Evolutionary conservation across 129 eudicot species (phyloP).

Genomic region (Escallonia rubra): DNA sequence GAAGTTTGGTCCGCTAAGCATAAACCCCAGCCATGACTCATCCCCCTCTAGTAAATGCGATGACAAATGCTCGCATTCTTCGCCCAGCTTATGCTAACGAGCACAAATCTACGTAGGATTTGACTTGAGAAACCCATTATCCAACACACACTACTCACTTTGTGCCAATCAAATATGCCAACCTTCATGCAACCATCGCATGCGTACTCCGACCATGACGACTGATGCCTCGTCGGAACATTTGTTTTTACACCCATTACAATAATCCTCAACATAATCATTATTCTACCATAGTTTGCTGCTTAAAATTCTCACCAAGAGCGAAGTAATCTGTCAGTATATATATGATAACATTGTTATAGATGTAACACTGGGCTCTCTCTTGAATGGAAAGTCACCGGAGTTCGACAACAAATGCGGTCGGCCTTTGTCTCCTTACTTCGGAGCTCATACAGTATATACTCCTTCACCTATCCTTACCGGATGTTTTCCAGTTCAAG

Average conservation of each 20-base stretch:
- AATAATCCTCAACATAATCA: conserved; percentile 14
- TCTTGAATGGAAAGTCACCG: conserved; percentile 48
- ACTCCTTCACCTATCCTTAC: conserved; percentile 39
- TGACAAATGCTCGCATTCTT: background rate
- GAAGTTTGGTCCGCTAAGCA: no score
- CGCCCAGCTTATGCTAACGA: background rate
- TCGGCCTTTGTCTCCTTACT: conserved; percentile 57
- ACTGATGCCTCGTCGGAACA: conserved; percentile 15
- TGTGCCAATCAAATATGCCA: conserved; percentile 20
- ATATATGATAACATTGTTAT: conserved; percentile 8
- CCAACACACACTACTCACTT: conserved; percentile 23
- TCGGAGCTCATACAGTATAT: conserved; percentile 65
- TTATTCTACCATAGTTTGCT: background rate
- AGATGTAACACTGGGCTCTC: background rate
- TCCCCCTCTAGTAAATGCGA: no score
- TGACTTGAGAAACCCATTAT: conserved; percentile 17
- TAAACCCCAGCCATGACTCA: no score
- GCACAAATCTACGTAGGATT: conserved; percentile 8
- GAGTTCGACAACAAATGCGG: conserved; percentile 31
- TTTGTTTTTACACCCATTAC: conserved; percentile 20
- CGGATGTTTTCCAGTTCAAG: conserved; percentile 39
- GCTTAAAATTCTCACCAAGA: conserved; percentile 12
- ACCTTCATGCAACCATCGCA: conserved; percentile 16
- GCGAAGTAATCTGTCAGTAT: conserved; percentile 39
- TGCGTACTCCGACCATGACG: conserved; percentile 29